A percentile compares a stretch with the other conserved stretches of the same genome.
These are phyloP conservation scores for Atkinsonella texensis DNA, from an alignment of 2,329 filamentous ascomycete genomes.

Conservation along the genomic window DNA sequence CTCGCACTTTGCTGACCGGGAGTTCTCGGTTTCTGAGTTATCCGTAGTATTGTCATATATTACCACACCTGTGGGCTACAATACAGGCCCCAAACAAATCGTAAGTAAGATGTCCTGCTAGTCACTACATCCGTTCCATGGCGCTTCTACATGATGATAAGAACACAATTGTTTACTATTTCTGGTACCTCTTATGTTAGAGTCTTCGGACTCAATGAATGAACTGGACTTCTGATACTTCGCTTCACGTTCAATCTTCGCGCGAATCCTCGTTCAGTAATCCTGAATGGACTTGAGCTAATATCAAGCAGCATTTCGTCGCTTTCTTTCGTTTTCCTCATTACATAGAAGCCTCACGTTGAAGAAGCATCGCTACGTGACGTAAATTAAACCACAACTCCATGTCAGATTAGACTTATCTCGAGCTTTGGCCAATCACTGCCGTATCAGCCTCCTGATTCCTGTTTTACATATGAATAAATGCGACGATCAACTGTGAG, in stretches of 20 bases:
- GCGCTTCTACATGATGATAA: slow-evolving; percentile 55
- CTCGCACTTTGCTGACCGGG: too few relatives aligned
- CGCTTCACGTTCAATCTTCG: slow-evolving; percentile 8
- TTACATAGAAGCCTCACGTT: background rate
- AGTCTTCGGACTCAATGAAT: slow-evolving; percentile 60
- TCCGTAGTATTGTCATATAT: too few relatives aligned
- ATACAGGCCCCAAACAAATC: too few relatives aligned
- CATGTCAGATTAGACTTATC: background rate
- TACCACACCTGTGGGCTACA: too few relatives aligned
- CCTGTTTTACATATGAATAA: slow-evolving; percentile 10
- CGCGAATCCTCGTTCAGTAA: background rate
- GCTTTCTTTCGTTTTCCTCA: background rate
- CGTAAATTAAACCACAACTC: background rate
- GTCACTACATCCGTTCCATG: background rate
- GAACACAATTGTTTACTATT: slow-evolving; percentile 46
- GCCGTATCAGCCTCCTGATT: background rate
- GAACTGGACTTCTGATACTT: slow-evolving; percentile 69
- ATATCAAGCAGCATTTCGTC: slow-evolving; percentile 6
- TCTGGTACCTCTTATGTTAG: slow-evolving; percentile 99
- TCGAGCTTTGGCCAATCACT: background rate
- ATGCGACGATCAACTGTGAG: slow-evolving; percentile 1
- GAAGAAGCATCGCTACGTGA: background rate
- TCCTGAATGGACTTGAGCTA: slow-evolving; percentile 4
- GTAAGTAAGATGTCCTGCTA: slow-evolving; percentile 6
- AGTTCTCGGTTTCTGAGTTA: too few relatives aligned